phyloP scores from a whole-genome alignment of 2,329 filamentous ascomycete species.

The Atkinsonella hypoxylon region DNA sequence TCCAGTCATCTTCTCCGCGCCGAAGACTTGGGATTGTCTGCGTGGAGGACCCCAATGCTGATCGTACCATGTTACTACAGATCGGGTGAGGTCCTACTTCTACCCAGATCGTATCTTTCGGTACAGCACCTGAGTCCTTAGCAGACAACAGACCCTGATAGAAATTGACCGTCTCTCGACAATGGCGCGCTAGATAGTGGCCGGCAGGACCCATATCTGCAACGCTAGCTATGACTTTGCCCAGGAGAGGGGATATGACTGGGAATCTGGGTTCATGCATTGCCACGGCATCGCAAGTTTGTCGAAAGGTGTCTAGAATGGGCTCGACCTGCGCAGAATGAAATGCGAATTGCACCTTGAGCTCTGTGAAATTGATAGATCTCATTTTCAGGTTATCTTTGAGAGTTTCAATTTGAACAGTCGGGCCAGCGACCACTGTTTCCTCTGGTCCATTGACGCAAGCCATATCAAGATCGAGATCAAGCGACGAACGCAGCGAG shows the following conservation, averaged over 20 bases:
- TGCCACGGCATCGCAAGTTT: slow-evolving; percentile 15
- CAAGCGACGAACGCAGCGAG: slow-evolving; percentile 25
- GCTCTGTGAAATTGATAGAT: slow-evolving; percentile 29
- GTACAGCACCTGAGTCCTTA: neutral
- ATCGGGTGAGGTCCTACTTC: neutral
- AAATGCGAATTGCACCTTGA: slow-evolving; percentile 41
- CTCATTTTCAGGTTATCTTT: slow-evolving; percentile 27
- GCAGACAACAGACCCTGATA: slow-evolving; percentile 11
- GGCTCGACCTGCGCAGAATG: slow-evolving; percentile 41
- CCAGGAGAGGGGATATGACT: slow-evolving; percentile 49
- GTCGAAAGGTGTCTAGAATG: slow-evolving; percentile 31
- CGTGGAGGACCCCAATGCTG: too few species aligned
- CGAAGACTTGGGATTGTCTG: too few species aligned
- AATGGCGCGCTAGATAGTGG: too few species aligned
- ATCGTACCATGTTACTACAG: neutral
- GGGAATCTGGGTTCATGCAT: slow-evolving; percentile 18
- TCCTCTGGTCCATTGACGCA: slow-evolving; percentile 68
- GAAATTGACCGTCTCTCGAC: slow-evolving; percentile 18
- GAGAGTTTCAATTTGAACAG: slow-evolving; percentile 24
- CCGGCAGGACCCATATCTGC: too few species aligned
- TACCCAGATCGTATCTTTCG: neutral
- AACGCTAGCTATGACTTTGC: too few species aligned
- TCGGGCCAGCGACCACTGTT: slow-evolving; percentile 52
- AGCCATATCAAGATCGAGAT: slow-evolving; percentile 30
- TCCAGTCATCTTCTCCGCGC: too few species aligned